Evolutionary conservation across 208 protist genomes (phyloP).

Genomic region (Wallacemonas sp.): DNA sequence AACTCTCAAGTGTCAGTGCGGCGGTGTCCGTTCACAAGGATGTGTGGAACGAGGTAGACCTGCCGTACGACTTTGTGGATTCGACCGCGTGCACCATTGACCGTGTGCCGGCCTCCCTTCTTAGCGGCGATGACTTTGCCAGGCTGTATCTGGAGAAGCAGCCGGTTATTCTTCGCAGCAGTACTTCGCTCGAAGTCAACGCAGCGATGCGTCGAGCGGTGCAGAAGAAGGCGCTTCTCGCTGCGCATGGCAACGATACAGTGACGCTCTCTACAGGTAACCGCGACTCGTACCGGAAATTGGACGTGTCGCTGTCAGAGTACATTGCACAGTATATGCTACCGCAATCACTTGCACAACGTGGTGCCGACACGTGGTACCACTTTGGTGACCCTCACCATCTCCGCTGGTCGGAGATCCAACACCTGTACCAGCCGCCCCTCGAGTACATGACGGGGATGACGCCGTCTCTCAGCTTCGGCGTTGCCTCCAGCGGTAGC

Average conservation of each 20-base stretch:
- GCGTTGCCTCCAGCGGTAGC: slow-evolving; percentile 33
- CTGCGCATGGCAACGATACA: slow-evolving; percentile 20
- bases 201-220: neutral
- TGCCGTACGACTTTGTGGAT: slow-evolving; percentile 15
- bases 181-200: neutral
- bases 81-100: slow-evolving; percentile 28
- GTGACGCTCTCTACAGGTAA: slow-evolving; percentile 41
- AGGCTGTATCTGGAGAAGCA: slow-evolving; percentile 13
- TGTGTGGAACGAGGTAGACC: slow-evolving; percentile 4
- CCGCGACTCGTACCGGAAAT: slow-evolving; percentile 37
- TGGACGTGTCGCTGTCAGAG: slow-evolving; percentile 5
- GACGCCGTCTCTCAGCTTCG: slow-evolving; percentile 34
- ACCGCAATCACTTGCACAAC: slow-evolving; percentile 10
- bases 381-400: slow-evolving; percentile 43
- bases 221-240: slow-evolving; percentile 18
- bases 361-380: slow-evolving; percentile 29
- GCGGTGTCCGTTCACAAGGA: neutral
- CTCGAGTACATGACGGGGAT: slow-evolving; percentile 14
- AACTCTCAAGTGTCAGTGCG: too few relatives aligned
- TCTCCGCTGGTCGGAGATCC: slow-evolving; percentile 19
- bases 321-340: slow-evolving; percentile 19
- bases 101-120: slow-evolving; percentile 3
- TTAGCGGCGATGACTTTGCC: slow-evolving; percentile 22
- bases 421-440: slow-evolving; percentile 18
- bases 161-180: slow-evolving; percentile 23